Evolutionary conservation across 2,329 filamentous ascomycete genomes (phyloP), one percentile per base, ranked within the genome.

Genomic region (Xylariaceae sp.): DNA sequence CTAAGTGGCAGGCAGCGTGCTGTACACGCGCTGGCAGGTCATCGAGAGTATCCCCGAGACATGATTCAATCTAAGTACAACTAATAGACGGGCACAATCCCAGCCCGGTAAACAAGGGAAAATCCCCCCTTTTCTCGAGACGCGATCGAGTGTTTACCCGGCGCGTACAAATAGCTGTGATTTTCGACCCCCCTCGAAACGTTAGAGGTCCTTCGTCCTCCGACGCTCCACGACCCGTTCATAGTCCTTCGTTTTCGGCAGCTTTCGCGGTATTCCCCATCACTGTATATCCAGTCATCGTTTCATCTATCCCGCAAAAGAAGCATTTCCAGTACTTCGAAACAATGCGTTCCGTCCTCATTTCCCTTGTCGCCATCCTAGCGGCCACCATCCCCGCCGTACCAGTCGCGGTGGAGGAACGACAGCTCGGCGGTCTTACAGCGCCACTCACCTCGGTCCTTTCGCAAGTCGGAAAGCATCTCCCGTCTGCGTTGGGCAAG

Each of bases 71-170:
- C 29, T 48, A 54, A 36, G 22, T 51, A 44, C 53, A 53, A 53
- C n/a, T n/a, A n/a, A n/a, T n/a, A n/a, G n/a, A n/a, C n/a, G n/a
- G n/a, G n/a, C n/a, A n/a, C n/a, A n/a, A n/a, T n/a, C n/a, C n/a
- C n/a, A n/a, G n/a, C n/a, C n/a, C n/a, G n/a, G 51, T 56, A 41
- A 41, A 41, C 54, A 62, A 59, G 50, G 51, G 50, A 48, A n/a
- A 37, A 5, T 19, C 18, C 30, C n/a, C 43, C 9, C 29, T 22
- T 34, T 21, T 37, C 26, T 19, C 22, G 8, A 22, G 43, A 40
- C 15, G 39, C 18, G 30, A 30, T 48, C 32, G 5, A 16, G 18
- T 29, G 19, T 26, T 18, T 22, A 2, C 12, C 19, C 13, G 30
- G n/a, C 34, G 21, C 16, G 32, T 59, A 59, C 46, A 59, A 59